Evolutionary conservation across 2,329 filamentous ascomycete species (phyloP), one percentile per base, ranked within the genome.

Genomic region (Trichoderma oligosporum): DNA sequence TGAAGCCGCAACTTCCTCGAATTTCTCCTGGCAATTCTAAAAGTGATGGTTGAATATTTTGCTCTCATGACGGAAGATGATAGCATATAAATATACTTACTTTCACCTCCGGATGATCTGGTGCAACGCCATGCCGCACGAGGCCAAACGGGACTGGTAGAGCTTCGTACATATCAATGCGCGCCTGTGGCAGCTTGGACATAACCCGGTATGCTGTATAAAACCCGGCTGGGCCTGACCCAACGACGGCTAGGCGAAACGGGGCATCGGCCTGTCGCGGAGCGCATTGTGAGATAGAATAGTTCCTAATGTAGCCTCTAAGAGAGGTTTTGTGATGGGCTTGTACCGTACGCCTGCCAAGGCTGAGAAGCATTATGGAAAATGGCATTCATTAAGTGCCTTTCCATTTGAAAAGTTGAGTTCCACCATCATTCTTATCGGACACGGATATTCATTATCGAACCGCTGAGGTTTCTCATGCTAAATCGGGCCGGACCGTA

Each of bases 51-150:
- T 47, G 48, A 8, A 16, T 8, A 14, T 12, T n/a, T 12, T 4
- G 36, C 16, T 36, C 22, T n/a, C n/a, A 14, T 14, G 14, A 42
- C 22, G 11, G 25, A 36, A 7, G 14, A 14, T n/a, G 27, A 20
- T 4, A 11, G 24, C 20, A 20, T 41, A 48, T 35, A 2, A 11
- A 22, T n/a, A 20, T 41, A 48, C 29, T 58, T 51, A 94, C 91
- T 84, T 99, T 99, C 64, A 99, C 94, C 75, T 99, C 93, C 0
- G 94, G 93, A 73, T 99, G 94, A 70, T 99, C 94, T 4, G 94
- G 94, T n/a, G 94, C 95, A 58, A 99, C 94, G 7, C 94, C 94
- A 68, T 94, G 96, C 56, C 94, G 82, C 48, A 96, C 92, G 56
- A 99, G 80, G 1, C 94, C 94, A 69, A 90, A 99, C 0, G 94